Conservation (phyloP, 1,284 basidiomycete species). For the Pseudozyma hubeiensis region DNA sequence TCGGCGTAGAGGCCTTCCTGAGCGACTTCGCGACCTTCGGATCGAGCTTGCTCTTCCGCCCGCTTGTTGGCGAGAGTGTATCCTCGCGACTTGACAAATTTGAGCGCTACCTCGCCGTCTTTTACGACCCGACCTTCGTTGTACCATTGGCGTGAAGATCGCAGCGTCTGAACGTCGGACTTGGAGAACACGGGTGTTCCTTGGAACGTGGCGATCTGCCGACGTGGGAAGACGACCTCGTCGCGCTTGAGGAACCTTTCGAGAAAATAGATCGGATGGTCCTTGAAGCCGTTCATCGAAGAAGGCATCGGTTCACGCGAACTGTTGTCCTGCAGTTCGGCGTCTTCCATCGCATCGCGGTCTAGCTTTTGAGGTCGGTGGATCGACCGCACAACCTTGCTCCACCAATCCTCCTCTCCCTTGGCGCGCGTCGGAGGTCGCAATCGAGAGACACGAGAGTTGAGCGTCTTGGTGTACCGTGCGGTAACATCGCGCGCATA, state of each 20-base stretch:
- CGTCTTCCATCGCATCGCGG: slow-evolving; percentile 92
- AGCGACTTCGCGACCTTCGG: slow-evolving; percentile 66
- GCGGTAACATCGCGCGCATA: slow-evolving; percentile 73
- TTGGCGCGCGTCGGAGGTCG: slow-evolving; percentile 78
- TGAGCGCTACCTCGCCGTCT: slow-evolving; percentile 84
- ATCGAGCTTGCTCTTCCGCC: slow-evolving; percentile 80
- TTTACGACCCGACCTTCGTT: slow-evolving; percentile 82
- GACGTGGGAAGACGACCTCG: slow-evolving; percentile 83
- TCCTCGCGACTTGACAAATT: slow-evolving; percentile 87
- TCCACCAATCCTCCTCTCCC: slow-evolving; percentile 84
- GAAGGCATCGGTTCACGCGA: slow-evolving; percentile 93
- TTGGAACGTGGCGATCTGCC: slow-evolving; percentile 87
- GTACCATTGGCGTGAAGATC: slow-evolving; percentile 95
- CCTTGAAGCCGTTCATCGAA: slow-evolving; percentile 90
- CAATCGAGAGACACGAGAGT: slow-evolving; percentile 82
- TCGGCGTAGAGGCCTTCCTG: slow-evolving; percentile 82
- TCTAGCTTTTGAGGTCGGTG: slow-evolving; percentile 72
- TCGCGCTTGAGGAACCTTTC: slow-evolving; percentile 88
- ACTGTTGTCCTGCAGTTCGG: slow-evolving; percentile 84
- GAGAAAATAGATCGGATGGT: slow-evolving; percentile 92
- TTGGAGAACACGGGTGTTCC: slow-evolving; percentile 93
- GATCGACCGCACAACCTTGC: slow-evolving; percentile 54
- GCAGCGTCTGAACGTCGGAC: slow-evolving; percentile 82
- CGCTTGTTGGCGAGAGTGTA: slow-evolving; percentile 84
- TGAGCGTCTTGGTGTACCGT: slow-evolving; percentile 80